Base-by-base conservation (phyloP, 306 rosid species). In the Herpetospermum pedunculosum region DNA sequence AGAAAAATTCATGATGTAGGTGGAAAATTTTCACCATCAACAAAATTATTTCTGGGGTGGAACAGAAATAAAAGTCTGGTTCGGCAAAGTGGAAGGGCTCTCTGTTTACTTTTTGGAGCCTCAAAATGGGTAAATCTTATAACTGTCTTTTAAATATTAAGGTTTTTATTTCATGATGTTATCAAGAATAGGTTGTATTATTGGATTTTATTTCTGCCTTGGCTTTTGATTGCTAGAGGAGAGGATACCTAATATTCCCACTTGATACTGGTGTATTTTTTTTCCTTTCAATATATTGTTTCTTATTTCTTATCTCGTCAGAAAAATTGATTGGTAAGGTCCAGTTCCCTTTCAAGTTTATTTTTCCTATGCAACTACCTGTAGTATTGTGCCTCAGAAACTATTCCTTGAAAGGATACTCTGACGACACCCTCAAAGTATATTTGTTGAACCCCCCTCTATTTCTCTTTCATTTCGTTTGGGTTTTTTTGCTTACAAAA, bases 61-160 rank as follows among this genome's bases (percentile, higher is more conserved):
- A 75, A 91, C 97, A 70, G 99, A 95, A 81, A 82, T 95, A 81
- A 95, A 95, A 84, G 92, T 88, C 71, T 95, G 92, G 92, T 87
- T 70, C 74, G 99, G 99, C 81, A 89, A 89, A 80, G 99, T 91
- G 71, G 99, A 91, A 77, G 96, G 97, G 74, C 81, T 95, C 75
- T 82, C 96, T 43, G 97, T 92, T 75, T 89, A 85, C 92, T 87
- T 95, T 82, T 79, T 95, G 95, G 99, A 95, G 85, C 96, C 97
- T 77, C 97, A 85, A 78, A 95, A 95, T 78, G 86, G 99, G 99
- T 89, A 91, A 76, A 41, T 76, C 35, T 77, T 86, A 75, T 38
- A 55, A 71, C 67, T 75, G 19, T 73, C 74, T 54, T 60, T 75
- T 35, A 43, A 14, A 50, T 30, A 15, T 28, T 3, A 19, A 50